These are phyloP conservation scores for Pseudopediastrum boryanum DNA, from an alignment of 139 green algal species.

Conservation along the genomic window DNA sequence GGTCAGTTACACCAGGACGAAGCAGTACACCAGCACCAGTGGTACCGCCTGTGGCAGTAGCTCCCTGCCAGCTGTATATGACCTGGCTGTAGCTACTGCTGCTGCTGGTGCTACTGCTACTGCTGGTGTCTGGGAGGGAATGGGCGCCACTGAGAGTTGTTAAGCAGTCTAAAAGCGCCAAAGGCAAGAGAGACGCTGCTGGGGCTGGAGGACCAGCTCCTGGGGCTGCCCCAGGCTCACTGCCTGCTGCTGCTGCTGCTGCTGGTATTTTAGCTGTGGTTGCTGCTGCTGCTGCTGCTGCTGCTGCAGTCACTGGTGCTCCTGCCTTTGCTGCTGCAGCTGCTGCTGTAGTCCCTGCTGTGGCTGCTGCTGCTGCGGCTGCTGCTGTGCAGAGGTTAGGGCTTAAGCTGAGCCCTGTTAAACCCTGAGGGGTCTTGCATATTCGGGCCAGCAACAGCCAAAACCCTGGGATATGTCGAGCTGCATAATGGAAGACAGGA, in stretches of 20 bases:
- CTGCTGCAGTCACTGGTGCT: neutral
- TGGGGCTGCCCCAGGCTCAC: neutral
- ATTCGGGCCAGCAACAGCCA: neutral
- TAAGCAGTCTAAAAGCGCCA: neutral
- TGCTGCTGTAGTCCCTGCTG: neutral
- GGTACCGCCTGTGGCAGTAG: neutral
- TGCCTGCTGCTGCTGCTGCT: neutral
- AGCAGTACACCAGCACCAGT: too few relatives aligned
- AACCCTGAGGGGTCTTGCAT: neutral
- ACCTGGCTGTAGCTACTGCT: neutral
- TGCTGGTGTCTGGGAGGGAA: too few relatives aligned
- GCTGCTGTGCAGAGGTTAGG: neutral
- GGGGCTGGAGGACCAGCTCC: too few relatives aligned
- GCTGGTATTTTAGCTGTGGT: neutral
- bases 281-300: neutral
- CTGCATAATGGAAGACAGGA: neutral
- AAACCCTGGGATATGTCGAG: neutral
- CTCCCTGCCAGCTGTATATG: neutral
- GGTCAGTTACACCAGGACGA: neutral
- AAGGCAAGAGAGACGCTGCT: neutral
- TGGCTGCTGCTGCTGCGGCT: neutral
- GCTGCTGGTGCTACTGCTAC: neutral
- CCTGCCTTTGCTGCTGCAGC: neutral
- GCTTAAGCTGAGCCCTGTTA: neutral
- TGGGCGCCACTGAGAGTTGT: too few relatives aligned